These are phyloP conservation scores for Puccinellia tenuiflora DNA, from an alignment of 176 grass and related monocot genomes.

Conservation along the genomic window DNA sequence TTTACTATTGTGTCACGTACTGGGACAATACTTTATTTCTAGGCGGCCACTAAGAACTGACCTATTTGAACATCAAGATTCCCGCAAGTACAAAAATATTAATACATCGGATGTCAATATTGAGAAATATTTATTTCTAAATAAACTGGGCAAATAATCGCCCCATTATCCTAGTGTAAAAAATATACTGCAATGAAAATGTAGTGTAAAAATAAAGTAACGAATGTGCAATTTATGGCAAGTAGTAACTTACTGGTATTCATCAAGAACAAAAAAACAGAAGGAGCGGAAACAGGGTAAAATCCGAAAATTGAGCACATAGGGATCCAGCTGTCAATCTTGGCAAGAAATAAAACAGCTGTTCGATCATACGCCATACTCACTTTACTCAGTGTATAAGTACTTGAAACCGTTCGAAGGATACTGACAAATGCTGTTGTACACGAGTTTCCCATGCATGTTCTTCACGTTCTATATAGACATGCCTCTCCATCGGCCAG, in stretches of 20 bases:
- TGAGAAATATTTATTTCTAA: too few relatives aligned
- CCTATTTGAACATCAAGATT: background rate
- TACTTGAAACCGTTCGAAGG: background rate
- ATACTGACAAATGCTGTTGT: background rate
- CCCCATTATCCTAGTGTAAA: background rate
- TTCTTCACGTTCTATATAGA: constrained; percentile 14
- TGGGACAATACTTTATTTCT: too few relatives aligned
- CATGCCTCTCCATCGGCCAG: too few relatives aligned
- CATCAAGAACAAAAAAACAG: background rate
- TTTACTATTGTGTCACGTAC: background rate
- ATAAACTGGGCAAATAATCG: background rate
- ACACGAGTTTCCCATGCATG: constrained; percentile 6
- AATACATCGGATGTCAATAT: too few relatives aligned
- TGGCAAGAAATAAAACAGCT: background rate
- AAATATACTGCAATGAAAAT: background rate
- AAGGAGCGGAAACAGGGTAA: background rate
- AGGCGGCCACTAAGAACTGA: background rate
- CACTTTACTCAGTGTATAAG: too few relatives aligned
- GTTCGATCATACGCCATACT: background rate
- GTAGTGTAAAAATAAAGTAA: background rate
- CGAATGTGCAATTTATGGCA: background rate
- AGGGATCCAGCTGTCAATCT: too few relatives aligned
- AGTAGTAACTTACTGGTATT: background rate
- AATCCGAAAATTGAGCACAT: too few relatives aligned
- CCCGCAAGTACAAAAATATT: background rate